Evolutionary conservation across 495 filamentous ascomycete species (phyloP), one percentile per base, ranked within the genome.

Genomic region (Hypomontagnella submonticulosa): DNA sequence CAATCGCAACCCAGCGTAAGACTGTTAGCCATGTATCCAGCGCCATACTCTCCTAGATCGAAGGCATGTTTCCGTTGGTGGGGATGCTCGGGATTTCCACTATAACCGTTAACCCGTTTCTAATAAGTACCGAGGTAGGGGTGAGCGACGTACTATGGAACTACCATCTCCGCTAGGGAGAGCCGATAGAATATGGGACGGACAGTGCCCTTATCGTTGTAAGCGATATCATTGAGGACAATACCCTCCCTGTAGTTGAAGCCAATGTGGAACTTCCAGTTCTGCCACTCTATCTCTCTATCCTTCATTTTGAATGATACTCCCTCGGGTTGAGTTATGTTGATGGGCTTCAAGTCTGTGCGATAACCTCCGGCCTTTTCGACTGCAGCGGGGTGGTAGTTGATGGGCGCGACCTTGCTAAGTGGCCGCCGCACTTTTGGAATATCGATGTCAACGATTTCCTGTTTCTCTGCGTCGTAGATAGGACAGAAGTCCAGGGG

Each of bases 231-330:
- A 76, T 91, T 93, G 16, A 97, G 82, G 12, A 97, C 88, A 58
- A 97, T 90, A 27, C 93, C 93, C 75, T 97, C 93, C n/a, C 91
- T 86, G 77, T 97, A 93, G 82, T 94, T 97, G 84, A 97, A 97
- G 12, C 93, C 93, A 34, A 97, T 87, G 72, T 97, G 94, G 62
- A 98, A 85, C 72, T 84, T 93, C 91, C 92, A 98, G 68, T 96
- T 97, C 74, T 97, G 93, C 94, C 94, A 98, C 46, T 87, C 87
- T 37, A 97, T 85, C n/a, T 81, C 81, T 4, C 92, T 78, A 3
- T 91, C 92, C 7, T 90, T 84, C 38, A 97, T 76, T n/a, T 84
- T 85, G 82, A 97, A 98, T 0, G 91, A 95, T 1, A 97, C 93
- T 10, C 94, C 94, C 60, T 97, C 92, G 0, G 94, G 94, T 79